Evolutionary conservation across 1,284 basidiomycete species (phyloP).

Genomic region (Anthracocystis panici-leucophaei): DNA sequence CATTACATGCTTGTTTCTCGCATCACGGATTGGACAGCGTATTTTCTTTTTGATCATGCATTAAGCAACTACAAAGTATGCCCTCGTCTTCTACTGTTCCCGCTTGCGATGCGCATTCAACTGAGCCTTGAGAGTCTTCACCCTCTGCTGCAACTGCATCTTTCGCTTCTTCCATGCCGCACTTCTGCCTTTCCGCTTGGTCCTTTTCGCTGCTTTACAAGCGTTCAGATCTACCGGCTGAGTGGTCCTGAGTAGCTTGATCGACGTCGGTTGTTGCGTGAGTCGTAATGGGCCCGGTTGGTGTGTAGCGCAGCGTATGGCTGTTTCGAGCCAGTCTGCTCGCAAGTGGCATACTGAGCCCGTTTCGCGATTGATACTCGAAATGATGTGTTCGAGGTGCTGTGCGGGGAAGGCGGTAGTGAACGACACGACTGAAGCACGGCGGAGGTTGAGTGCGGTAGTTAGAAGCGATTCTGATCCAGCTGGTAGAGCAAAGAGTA

Average conservation of each 20-base stretch:
- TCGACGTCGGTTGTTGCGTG: slow-evolving; percentile 22
- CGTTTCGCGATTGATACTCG: slow-evolving; percentile 27
- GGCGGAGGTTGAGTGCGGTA: slow-evolving; percentile 24
- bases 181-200: slow-evolving; percentile 22
- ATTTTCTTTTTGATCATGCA: too few relatives aligned
- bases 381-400: slow-evolving; percentile 9
- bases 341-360: slow-evolving; percentile 15
- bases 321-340: slow-evolving; percentile 40
- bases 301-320: slow-evolving; percentile 19
- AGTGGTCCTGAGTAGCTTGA: slow-evolving; percentile 41
- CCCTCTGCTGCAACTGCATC: slow-evolving; percentile 14
- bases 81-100: background rate
- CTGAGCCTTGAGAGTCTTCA: slow-evolving; percentile 10
- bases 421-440: slow-evolving; percentile 30
- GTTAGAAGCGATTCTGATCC: slow-evolving; percentile 33
- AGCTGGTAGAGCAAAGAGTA: slow-evolving; percentile 40
- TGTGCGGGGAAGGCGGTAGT: slow-evolving; percentile 13
- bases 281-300: background rate
- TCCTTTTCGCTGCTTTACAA: slow-evolving; percentile 31
- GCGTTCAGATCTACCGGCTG: slow-evolving; percentile 43
- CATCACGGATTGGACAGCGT: too few relatives aligned
- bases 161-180: slow-evolving; percentile 38
- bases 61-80: too few relatives aligned
- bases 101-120: slow-evolving; percentile 9
- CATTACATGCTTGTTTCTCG: background rate